Percentiles rank a stretch among this genome's conserved stretches.
phyloP scores from a whole-genome alignment of 768 basidiomycete genomes.

The Lactarius indigo region DNA sequence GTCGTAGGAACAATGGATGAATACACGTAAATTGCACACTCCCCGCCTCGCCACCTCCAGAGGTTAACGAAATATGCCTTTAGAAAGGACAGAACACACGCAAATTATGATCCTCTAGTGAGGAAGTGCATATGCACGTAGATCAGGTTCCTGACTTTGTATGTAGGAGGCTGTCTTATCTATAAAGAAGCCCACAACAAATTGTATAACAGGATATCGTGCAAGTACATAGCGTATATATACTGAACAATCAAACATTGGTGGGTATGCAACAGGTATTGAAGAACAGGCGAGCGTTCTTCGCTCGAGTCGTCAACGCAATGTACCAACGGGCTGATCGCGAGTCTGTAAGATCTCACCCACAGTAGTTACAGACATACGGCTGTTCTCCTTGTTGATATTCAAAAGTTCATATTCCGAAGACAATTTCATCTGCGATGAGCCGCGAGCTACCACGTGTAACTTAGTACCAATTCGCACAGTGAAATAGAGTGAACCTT shows the following conservation, averaged over 20 bases:
- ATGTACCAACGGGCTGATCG: not conserved
- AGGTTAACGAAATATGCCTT: not conserved
- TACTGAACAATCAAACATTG: not conserved
- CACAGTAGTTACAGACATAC: not conserved
- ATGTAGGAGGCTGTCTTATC: not conserved
- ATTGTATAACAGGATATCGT: not conserved
- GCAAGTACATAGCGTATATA: slow-evolving; percentile 1
- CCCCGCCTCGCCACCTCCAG: not conserved
- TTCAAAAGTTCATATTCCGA: not conserved
- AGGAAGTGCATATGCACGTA: too few species aligned
- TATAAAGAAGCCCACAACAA: not conserved
- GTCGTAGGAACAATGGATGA: slow-evolving; percentile 38
- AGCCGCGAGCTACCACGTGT: not conserved
- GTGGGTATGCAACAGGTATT: not conserved
- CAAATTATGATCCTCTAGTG: not conserved
- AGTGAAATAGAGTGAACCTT: not conserved
- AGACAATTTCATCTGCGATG: not conserved
- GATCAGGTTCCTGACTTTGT: not conserved
- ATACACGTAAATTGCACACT: not conserved
- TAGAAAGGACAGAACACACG: not conserved
- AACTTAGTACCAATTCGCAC: not conserved
- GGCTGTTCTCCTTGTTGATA: not conserved
- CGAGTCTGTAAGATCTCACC: not conserved
- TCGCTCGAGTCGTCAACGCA: slow-evolving; percentile 2
- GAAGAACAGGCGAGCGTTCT: not conserved